Conservation (phyloP, 768 basidiomycete species). For the Clitopilus passeckerianus region DNA sequence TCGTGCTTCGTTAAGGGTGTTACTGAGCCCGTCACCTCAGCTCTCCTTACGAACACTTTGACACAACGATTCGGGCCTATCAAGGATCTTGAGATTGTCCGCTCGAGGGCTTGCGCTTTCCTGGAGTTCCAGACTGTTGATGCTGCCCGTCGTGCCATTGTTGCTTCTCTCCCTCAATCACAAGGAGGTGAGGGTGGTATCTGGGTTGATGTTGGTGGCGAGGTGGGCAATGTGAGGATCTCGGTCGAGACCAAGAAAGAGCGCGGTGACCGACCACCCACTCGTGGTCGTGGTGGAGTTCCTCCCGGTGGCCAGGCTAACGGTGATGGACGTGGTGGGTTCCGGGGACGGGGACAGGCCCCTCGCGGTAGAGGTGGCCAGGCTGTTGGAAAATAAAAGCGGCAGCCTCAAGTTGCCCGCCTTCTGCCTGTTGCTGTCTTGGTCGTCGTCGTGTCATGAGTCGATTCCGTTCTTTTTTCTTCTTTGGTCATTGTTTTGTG, state of each 20-base stretch:
- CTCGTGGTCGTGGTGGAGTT: slow-evolving; percentile 53
- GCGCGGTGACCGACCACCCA: slow-evolving; percentile 71
- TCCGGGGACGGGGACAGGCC: slow-evolving; percentile 26
- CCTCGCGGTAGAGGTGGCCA: slow-evolving; percentile 21
- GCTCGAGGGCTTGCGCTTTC: slow-evolving; percentile 89
- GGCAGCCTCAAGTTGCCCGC: slow-evolving; percentile 10
- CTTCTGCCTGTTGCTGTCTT: slow-evolving; percentile 6
- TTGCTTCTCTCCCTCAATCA: slow-evolving; percentile 53
- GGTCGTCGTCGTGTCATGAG: slow-evolving; percentile 35
- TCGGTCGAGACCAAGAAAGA: slow-evolving; percentile 90
- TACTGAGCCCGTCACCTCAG: slow-evolving; percentile 54
- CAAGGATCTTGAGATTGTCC: slow-evolving; percentile 87
- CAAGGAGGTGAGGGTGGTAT: slow-evolving; percentile 92
- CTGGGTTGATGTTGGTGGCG: slow-evolving; percentile 63
- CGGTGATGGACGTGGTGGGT: slow-evolving; percentile 46
- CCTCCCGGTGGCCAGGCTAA: slow-evolving; percentile 35
- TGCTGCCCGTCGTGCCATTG: slow-evolving; percentile 81
- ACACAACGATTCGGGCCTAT: slow-evolving; percentile 70
- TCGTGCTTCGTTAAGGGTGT: slow-evolving; percentile 96
- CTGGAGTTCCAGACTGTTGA: slow-evolving; percentile 81
- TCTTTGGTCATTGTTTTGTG: neutral
- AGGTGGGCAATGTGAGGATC: slow-evolving; percentile 49
- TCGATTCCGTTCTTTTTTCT: neutral
- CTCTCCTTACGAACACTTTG: slow-evolving; percentile 45
- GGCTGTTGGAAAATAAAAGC: slow-evolving; percentile 14